These are phyloP conservation scores for Rhodotorula sp. DNA, from an alignment of 1,284 basidiomycete genomes.

Conservation along the genomic window DNA sequence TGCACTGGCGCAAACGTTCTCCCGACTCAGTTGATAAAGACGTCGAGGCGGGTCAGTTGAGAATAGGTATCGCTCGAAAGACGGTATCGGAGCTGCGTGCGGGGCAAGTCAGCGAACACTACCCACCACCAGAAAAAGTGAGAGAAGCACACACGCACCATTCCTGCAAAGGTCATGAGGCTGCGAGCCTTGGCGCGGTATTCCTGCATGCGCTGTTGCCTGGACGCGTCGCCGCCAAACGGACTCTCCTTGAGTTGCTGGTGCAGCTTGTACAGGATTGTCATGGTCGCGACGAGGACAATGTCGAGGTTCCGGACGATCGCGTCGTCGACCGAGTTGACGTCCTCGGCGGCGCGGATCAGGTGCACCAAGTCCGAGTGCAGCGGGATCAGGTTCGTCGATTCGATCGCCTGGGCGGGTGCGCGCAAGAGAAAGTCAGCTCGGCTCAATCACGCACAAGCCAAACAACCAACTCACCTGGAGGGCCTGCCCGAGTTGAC, in stretches of 20 bases:
- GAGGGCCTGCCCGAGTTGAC: slow-evolving; percentile 72
- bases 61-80: slow-evolving; percentile 83
- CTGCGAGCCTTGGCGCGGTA: slow-evolving; percentile 50
- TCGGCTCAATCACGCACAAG: not conserved
- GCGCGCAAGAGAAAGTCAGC: not conserved
- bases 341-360: slow-evolving; percentile 82
- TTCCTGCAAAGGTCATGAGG: slow-evolving; percentile 82
- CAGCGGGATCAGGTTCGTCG: slow-evolving; percentile 83
- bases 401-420: slow-evolving; percentile 69
- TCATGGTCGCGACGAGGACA: slow-evolving; percentile 91
- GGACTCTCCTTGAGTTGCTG: slow-evolving; percentile 70
- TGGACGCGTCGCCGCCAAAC: slow-evolving; percentile 64
- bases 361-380: slow-evolving; percentile 78
- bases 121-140: too few species aligned
- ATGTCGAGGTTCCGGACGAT: slow-evolving; percentile 86
- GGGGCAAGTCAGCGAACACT: slow-evolving; percentile 1
- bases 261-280: slow-evolving; percentile 76
- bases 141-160: slow-evolving; percentile 44
- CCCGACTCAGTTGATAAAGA: slow-evolving; percentile 40
- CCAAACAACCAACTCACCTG: slow-evolving; percentile 58
- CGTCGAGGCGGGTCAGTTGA: slow-evolving; percentile 42
- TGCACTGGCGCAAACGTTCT: not conserved
- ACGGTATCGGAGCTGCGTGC: slow-evolving; percentile 65
- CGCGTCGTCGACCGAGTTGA: slow-evolving; percentile 79
- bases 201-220: slow-evolving; percentile 64